Conservation (phyloP, 345 rosid genomes). For the Noccaea caerulescens region DNA sequence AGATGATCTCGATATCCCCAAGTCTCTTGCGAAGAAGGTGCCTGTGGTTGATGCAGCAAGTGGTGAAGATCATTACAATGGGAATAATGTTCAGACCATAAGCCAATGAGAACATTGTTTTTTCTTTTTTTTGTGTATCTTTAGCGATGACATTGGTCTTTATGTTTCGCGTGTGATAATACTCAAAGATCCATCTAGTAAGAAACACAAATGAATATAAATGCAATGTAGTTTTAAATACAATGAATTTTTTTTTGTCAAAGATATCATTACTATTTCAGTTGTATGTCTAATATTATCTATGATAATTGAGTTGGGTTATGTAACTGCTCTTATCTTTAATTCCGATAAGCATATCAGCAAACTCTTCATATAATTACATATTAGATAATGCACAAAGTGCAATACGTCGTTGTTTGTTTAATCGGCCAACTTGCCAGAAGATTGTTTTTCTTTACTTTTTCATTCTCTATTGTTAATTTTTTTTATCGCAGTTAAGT, state of each 20-base stretch:
- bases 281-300: background rate
- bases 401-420: background rate
- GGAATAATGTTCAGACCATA: constrained; percentile 42
- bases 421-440: constrained; percentile 9
- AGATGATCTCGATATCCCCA: constrained; percentile 77
- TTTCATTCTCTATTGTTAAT: background rate
- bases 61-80: constrained; percentile 53
- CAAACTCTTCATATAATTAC: constrained; percentile 6
- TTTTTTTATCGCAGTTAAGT: background rate
- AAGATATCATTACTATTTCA: background rate
- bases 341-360: constrained; percentile 18
- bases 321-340: constrained; percentile 13
- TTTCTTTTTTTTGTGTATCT: background rate
- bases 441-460: background rate
- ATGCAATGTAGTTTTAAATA: background rate
- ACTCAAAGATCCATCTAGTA: background rate
- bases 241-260: background rate
- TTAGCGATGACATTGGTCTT: constrained; percentile 3
- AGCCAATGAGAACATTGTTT: constrained; percentile 51
- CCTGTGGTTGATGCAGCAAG: constrained; percentile 53
- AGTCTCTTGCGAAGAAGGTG: constrained; percentile 67
- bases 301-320: constrained; percentile 1
- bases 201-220: constrained; percentile 26
- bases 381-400: background rate
- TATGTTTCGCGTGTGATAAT: constrained; percentile 20